Conservation (phyloP, 2,329 filamentous ascomycete species). For the Ceratocystiopsis sp. region DNA sequence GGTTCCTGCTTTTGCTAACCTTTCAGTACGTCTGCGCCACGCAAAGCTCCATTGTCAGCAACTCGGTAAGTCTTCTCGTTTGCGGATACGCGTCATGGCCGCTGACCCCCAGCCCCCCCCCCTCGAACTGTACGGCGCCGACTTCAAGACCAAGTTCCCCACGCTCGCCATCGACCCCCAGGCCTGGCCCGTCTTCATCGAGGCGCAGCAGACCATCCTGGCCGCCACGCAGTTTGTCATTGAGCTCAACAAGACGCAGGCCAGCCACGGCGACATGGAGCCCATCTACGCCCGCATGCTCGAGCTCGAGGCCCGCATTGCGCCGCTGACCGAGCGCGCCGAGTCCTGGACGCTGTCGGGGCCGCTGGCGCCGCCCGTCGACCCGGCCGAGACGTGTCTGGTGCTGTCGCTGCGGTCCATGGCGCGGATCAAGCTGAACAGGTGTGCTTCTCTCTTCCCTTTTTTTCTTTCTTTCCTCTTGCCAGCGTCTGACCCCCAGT, state of each 20-base stretch:
- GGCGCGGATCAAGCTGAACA: conserved; percentile 32
- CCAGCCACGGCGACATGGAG: conserved; percentile 20
- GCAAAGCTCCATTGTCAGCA: conserved; percentile 33
- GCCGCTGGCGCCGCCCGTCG: conserved; percentile 18
- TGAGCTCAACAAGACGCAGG: conserved; percentile 26
- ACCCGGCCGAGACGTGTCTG: conserved; percentile 22
- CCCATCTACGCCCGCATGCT: conserved; percentile 23
- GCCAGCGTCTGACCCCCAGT: conserved; percentile 15
- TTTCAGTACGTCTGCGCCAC: conserved; percentile 30
- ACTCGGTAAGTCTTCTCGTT: conserved; percentile 22
- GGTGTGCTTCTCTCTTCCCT: conserved; percentile 13
- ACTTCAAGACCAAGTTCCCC: conserved; percentile 27
- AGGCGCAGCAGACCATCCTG: conserved; percentile 30
- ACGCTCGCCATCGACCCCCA: conserved; percentile 23
- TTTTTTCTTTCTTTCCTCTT: background rate
- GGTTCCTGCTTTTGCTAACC: conserved; percentile 14
- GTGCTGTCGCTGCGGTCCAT: conserved; percentile 27
- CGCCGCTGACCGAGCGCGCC: conserved; percentile 19
- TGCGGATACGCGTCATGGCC: no score
- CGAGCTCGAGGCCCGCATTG: conserved; percentile 22
- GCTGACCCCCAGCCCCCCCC: conserved; percentile 8
- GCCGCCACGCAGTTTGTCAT: conserved; percentile 30
- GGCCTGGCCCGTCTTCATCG: conserved; percentile 26
- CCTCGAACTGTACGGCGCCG: conserved; percentile 12
- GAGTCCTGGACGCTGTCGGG: conserved; percentile 20